These are phyloP conservation scores for Pseudogymnoascus sp. DNA, from an alignment of 2,329 filamentous ascomycete genomes.

Conservation along the genomic window DNA sequence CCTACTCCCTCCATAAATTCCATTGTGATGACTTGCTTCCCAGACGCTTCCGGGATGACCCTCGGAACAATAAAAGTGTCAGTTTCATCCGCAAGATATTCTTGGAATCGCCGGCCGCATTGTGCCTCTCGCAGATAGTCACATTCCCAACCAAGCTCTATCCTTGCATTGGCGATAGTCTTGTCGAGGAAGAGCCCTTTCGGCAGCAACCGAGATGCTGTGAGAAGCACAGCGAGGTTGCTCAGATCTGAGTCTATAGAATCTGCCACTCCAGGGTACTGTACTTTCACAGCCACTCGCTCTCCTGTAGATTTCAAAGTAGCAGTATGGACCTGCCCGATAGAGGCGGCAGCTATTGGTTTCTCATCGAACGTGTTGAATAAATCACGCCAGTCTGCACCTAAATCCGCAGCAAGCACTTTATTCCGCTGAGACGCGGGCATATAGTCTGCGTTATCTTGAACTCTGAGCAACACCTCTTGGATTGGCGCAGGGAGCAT, in stretches of 20 bases:
- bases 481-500: conserved; percentile 85
- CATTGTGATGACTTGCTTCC: conserved; percentile 84
- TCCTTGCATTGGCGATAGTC: conserved; percentile 90
- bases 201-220: conserved; percentile 81
- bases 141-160: conserved; percentile 93
- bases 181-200: conserved; percentile 92
- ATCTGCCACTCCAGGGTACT: conserved; percentile 91
- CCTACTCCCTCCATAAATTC: conserved; percentile 81
- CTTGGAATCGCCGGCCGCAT: conserved; percentile 68
- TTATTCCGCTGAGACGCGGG: conserved; percentile 84
- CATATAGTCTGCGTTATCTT: conserved; percentile 98
- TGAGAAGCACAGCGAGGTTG: conserved; percentile 84
- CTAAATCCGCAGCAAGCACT: conserved; percentile 72
- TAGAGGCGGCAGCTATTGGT: conserved; percentile 91
- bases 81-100: conserved; percentile 67
- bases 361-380: conserved; percentile 82
- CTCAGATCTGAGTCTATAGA: conserved; percentile 96
- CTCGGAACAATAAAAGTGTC: conserved; percentile 73
- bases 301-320: conserved; percentile 67
- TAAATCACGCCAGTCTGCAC: conserved; percentile 73
- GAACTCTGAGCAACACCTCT: conserved; percentile 84
- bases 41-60: conserved; percentile 71
- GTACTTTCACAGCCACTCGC: conserved; percentile 87
- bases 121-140: conserved; percentile 86
- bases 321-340: conserved; percentile 90